Base-by-base conservation (phyloP, 202 grass and related monocot species). In the Carex sylvatica region DNA sequence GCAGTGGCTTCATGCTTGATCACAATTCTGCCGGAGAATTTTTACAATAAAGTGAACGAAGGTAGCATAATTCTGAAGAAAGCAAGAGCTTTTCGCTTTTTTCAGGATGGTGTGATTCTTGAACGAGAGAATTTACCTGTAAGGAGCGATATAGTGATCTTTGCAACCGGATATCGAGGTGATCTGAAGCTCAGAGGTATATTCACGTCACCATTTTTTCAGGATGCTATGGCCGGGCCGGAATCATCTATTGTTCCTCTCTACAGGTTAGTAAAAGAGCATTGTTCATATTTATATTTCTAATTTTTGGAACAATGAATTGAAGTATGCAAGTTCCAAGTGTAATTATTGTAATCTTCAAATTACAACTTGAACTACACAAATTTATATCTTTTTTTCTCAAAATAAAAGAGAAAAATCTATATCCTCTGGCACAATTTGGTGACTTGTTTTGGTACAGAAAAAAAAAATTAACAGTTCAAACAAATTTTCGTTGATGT, bases 161-260 rank as follows among this genome's bases (percentile, higher is more conserved):
- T 97, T 19, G 95, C 95, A 28, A 94, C 92, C 9, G 92, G 95
- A 46, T 97, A 87, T 85, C 85, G 53, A 19, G 89, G 92, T 33
- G 92, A 98, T 75, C 47, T 91, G 47, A 93, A 98, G 84, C 87
- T 98, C 2, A 83, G 70, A 68, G 19, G 61, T 83, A 91, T 95
- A 77, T 95, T 98, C 74, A 73, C 13, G 67, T 90, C 92, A 6
- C 53, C 74, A 0, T 84, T 61, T 4, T 74, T 98, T 68, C 91
- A 65, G 22, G 85, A 67, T 9, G 82, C 84, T 44, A 56, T 91
- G n/a, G 81, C 87, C 24, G 95, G 92, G 1, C 80, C 90, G 58
- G 10, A 84, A 36, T 88, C 28, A 44, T 83, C 82, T 7, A 86
- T 84, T 7, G 70, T 80, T 47, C 84, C 90, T 19, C 90, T 98